Base-by-base conservation (phyloP, 176 grass and related monocot species). In the Saccharum spontaneum region DNA sequence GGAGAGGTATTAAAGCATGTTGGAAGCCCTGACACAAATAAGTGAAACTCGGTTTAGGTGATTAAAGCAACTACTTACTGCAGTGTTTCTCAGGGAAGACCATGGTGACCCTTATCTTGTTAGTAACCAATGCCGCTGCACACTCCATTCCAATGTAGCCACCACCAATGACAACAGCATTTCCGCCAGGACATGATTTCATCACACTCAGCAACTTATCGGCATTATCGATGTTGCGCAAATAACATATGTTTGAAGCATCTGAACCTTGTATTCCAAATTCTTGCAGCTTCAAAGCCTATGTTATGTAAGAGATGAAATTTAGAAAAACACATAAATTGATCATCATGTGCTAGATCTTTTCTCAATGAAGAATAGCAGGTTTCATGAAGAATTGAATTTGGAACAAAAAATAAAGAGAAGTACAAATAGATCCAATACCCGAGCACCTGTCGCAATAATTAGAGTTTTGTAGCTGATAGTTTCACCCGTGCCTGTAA, bases 141-240 rank as follows among this genome's bases (percentile, higher is more conserved):
- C 91, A 98, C 86, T 98, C 97, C 97, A 98, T 94, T 66, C 97
- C 97, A 52, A 96, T 96, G 79, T 96, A 98, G 48, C 97, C 97
- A 80, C 97, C 97, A 84, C 97, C 97, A 46, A 98, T 95, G 63
- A 98, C 90, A 79, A 98, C 93, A 85, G 93, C 93, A 79, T 92
- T 92, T 83, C 94, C 94, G 48, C 86, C 87, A 70, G 83, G 72
- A 75, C 90, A 98, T 59, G 85, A 86, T 44, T 82, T 85, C 91
- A 98, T 98, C 13, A 75, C 84, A 45, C 73, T 87, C 57, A 94
- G 93, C 69, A 98, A 89, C 69, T 84, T 98, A 86, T 89, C 87
- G 2, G 93, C 93, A 82, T 96, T 93, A 17, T 85, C 88, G 77
- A 98, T 63, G 81, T 86, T 87, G 43, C 93, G 89, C 41, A 98